Evolutionary conservation across 352 stramenopile species (phyloP).

Genomic region (Pythium myriotylum): DNA sequence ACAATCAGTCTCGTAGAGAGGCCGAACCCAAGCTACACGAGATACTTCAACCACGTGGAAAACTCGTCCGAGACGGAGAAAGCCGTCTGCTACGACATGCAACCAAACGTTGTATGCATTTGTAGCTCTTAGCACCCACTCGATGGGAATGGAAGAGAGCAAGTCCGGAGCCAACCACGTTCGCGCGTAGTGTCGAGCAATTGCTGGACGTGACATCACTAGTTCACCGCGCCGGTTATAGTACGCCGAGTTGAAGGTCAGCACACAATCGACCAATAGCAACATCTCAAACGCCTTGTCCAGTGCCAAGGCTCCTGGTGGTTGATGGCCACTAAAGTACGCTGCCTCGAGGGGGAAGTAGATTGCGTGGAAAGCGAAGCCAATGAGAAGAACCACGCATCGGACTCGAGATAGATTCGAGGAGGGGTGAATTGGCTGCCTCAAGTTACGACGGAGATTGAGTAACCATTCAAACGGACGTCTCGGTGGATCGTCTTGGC

Average conservation of each 20-base stretch:
- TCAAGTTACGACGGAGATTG: not conserved
- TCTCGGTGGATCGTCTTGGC: not conserved
- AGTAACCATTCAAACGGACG: not conserved
- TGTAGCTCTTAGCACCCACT: not conserved
- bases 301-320: not conserved
- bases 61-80: not conserved
- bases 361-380: conserved; percentile 35
- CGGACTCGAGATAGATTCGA: conserved; percentile 34
- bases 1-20: not conserved
- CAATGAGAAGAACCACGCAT: conserved; percentile 26
- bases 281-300: conserved; percentile 19
- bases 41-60: conserved; percentile 9
- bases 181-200: conserved; percentile 32
- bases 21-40: conserved; percentile 8
- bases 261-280: conserved; percentile 29
- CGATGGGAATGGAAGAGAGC: conserved; percentile 17
- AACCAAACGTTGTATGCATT: not conserved
- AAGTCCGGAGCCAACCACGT: conserved; percentile 31
- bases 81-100: not conserved
- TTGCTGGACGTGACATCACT: conserved; percentile 25
- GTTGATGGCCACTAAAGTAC: conserved; percentile 26
- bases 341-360: conserved; percentile 41
- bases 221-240: conserved; percentile 29
- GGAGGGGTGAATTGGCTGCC: conserved; percentile 37
- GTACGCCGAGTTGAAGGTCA: conserved; percentile 41